Evolutionary conservation across 2,329 filamentous ascomycete species (phyloP).

Genomic region (Phialophora macrospora): DNA sequence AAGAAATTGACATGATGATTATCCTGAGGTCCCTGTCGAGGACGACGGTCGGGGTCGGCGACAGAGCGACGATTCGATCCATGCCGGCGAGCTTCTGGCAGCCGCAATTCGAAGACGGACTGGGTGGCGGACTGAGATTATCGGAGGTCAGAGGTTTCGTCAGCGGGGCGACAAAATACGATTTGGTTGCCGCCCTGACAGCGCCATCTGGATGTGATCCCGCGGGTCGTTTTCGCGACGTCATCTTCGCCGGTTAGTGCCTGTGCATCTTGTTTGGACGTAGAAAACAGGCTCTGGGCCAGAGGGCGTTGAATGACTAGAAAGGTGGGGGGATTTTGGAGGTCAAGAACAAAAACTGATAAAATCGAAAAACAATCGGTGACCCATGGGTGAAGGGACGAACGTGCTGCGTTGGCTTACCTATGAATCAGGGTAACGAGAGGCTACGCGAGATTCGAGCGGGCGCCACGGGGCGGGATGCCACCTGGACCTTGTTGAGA

Average conservation of each 20-base stretch:
- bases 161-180: conserved; percentile 25
- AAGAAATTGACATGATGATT: conserved; percentile 53
- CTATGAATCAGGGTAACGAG: conserved; percentile 7
- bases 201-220: conserved; percentile 27
- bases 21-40: conserved; percentile 47
- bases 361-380: neutral
- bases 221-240: conserved; percentile 30
- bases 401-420: neutral
- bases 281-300: conserved; percentile 1
- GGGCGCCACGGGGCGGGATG: conserved; percentile 15
- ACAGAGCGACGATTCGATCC: conserved; percentile 40
- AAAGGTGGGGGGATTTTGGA: neutral
- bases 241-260: conserved; percentile 28
- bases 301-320: neutral
- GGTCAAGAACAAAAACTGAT: conserved; percentile 6
- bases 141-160: conserved; percentile 23
- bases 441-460: conserved; percentile 14
- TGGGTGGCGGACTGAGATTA: conserved; percentile 29
- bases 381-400: neutral
- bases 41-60: conserved; percentile 48
- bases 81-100: conserved; percentile 29
- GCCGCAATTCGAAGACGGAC: conserved; percentile 18
- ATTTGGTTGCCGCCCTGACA: conserved; percentile 15
- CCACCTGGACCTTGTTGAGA: conserved; percentile 4
- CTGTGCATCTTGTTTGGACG: conserved; percentile 10